These are phyloP conservation scores for Thalia dealbata DNA, from an alignment of 176 grass and related monocot species.

Conservation along the genomic window DNA sequence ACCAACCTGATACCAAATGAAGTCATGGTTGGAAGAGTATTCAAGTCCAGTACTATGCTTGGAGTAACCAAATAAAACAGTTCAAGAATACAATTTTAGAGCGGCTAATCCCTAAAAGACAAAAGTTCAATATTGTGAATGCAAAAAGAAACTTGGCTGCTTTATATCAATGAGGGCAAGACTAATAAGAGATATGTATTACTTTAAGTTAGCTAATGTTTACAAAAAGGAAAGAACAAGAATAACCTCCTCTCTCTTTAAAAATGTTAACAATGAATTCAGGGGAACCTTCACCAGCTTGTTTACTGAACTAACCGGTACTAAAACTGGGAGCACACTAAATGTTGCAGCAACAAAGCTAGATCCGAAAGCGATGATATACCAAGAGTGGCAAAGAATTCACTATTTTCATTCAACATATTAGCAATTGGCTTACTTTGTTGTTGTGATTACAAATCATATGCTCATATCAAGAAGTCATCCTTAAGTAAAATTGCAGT, in stretches of 20 bases:
- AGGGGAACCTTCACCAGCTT: neutral
- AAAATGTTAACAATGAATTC: neutral
- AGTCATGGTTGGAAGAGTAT: neutral
- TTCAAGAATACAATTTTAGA: neutral
- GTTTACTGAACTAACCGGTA: neutral
- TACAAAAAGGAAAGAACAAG: neutral
- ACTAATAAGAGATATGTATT: neutral
- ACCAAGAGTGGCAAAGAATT: neutral
- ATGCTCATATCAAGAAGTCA: neutral
- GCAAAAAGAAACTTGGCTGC: neutral
- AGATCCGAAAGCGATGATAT: neutral
- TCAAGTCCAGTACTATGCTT: neutral
- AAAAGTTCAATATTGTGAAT: neutral
- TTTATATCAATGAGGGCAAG: neutral
- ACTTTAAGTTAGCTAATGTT: neutral
- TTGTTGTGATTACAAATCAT: too few species aligned
- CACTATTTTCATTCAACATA: too few species aligned
- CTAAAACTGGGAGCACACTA: neutral
- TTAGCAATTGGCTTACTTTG: too few species aligned
- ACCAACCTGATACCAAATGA: constrained; percentile 49
- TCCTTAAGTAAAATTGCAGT: neutral
- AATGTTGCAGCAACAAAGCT: neutral
- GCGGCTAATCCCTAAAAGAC: neutral
- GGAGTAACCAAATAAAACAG: neutral
- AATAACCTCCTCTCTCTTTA: neutral